Conservation (phyloP, 495 filamentous ascomycete genomes). For the Sphaerosporella brunnea region DNA sequence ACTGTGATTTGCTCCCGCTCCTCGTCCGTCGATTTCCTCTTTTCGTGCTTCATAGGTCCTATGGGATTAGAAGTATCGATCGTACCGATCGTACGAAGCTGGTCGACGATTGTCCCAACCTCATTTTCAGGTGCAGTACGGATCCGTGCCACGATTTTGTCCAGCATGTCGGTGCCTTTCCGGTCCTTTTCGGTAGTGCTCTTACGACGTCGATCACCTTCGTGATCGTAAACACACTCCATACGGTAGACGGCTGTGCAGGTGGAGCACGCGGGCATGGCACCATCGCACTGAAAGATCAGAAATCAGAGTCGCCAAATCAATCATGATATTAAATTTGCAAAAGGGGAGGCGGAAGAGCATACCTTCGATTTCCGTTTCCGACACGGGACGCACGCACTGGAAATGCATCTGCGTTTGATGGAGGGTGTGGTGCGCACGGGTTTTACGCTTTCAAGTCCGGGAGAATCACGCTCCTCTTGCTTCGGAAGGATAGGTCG, state of each 20-base stretch:
- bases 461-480: conserved; percentile 17
- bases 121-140: conserved; percentile 31
- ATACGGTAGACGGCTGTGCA: conserved; percentile 35
- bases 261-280: conserved; percentile 32
- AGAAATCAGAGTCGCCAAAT: conserved; percentile 4
- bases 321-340: neutral
- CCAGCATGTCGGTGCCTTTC: conserved; percentile 28
- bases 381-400: conserved; percentile 34
- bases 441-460: conserved; percentile 4
- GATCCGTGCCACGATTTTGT: conserved; percentile 29
- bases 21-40: neutral
- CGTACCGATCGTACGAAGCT: conserved; percentile 26
- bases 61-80: neutral
- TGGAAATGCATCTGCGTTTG: conserved; percentile 32
- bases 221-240: conserved; percentile 33
- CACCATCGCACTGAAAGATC: conserved; percentile 32
- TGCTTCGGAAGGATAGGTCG: conserved; percentile 21
- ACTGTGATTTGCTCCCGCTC: neutral
- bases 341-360: neutral
- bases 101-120: conserved; percentile 30
- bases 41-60: neutral
- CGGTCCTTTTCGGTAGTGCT: conserved; percentile 29
- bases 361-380: conserved; percentile 36
- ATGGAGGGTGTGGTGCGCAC: neutral
- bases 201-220: conserved; percentile 33